Base-by-base conservation (phyloP, 345 rosid species). In the Euphorbia pulcherrima region DNA sequence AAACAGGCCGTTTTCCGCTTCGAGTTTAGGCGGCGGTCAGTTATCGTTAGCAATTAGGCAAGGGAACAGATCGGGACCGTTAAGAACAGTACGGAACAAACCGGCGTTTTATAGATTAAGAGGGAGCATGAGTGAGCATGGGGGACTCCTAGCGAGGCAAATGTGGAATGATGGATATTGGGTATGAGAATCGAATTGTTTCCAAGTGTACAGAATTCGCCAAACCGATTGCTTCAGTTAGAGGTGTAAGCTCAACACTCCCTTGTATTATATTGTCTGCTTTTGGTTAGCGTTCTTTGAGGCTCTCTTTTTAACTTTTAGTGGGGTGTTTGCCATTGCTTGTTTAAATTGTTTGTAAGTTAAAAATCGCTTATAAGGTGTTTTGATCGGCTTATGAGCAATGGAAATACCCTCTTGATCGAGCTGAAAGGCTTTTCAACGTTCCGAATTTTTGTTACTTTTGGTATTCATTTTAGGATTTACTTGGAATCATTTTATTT, bases 51-150 rank as follows among this genome's bases (percentile, higher is more conserved):
- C 92, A 17, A 17, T 78, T 40, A 67, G 85, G 75, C 97, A 86
- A 39, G 87, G 90, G 55, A 95, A 90, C 83, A 78, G 97, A 65
- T 95, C 99, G 1, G 97, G 99, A 28, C 99, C 99, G 1, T 77
- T 95, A 70, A 83, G 90, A 66, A 90, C 96, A 0, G 59, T 86
- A 17, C 82, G 88, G 39, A 95, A 89, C 70, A 90, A 85, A 70
- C 86, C 87, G 1, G 78, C 75, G 64, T 87, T 82, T 27, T 87
- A 86, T 69, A 88, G 88, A 78, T 65, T 82, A 66, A 80, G 97
- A 72, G 99, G 96, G 69, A 92, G 99, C 68, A 82, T 87, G 84
- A 95, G 99, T 20, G 99, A 95, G 80, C 97, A 92, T 18, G 97
- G 99, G 28, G 88, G 83, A 54, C 89, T 81, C 55, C 82, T 81